phyloP scores from a whole-genome alignment of 2,329 filamentous ascomycete species.

The Colletotrichum musae region DNA sequence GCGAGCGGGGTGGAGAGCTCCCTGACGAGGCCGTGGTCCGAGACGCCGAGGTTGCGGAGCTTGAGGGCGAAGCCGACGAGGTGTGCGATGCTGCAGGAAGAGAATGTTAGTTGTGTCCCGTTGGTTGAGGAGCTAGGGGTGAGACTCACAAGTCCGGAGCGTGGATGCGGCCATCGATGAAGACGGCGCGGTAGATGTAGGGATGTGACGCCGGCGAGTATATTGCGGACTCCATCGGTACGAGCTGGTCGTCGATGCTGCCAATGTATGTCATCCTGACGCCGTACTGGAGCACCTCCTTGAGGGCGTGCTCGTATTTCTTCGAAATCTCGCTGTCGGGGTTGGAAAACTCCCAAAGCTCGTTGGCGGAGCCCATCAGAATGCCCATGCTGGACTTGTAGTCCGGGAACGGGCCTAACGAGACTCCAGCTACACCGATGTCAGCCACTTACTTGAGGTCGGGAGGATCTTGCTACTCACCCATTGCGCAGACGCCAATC shows the following conservation, averaged over 20 bases:
- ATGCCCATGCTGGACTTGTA: constrained; percentile 90
- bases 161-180: constrained; percentile 93
- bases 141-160: constrained; percentile 84
- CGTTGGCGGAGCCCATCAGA: constrained; percentile 90
- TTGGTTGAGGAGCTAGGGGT: neutral
- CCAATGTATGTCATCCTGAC: constrained; percentile 90
- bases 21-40: constrained; percentile 92
- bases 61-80: constrained; percentile 95
- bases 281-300: constrained; percentile 81
- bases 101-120: neutral
- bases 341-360: constrained; percentile 94
- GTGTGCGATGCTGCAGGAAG: constrained; percentile 76
- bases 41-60: constrained; percentile 91
- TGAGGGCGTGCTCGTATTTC: constrained; percentile 83
- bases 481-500: constrained; percentile 88
- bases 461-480: constrained; percentile 49
- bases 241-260: constrained; percentile 96
- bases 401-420: constrained; percentile 91
- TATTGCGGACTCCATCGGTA: constrained; percentile 90
- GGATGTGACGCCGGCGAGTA: constrained; percentile 90
- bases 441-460: neutral
- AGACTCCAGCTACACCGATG: constrained; percentile 79
- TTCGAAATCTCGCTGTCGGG: constrained; percentile 86
- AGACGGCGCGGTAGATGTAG: constrained; percentile 95
- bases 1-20: constrained; percentile 91